Evolutionary conservation across 2,329 filamentous ascomycete genomes (phyloP), one percentile per base, ranked within the genome.

Genomic region (Pseudofabraea citricarpa): DNA sequence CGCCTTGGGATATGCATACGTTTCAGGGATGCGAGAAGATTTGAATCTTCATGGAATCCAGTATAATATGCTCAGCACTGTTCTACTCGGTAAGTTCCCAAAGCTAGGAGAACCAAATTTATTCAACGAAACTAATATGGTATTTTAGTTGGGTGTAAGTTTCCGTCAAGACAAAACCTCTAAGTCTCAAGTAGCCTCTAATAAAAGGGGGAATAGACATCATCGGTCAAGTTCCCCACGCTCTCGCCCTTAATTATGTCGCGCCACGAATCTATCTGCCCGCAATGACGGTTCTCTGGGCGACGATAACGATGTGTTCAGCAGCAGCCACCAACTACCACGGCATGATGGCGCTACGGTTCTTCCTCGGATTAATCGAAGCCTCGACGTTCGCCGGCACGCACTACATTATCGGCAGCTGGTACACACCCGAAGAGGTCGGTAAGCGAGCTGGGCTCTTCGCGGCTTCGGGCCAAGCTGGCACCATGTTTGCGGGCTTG

Each of bases 231-330:
- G 64, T 81, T 19, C 76, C 76, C 0, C 75, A 73, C 43, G 80
- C 79, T 51, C 56, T 81, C 8, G 75, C 75, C 3, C 66, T 85
- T 2, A 20, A 47, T 18, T 29, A 37, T 16, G 16, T 40, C 32
- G 20, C 54, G 18, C 79, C 79, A 2, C 69, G 77, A 9, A 64
- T 74, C 48, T 83, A 75, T 64, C 80, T 79, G 16, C 33, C 33
- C 27, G 16, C 66, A 18, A 80, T 79, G 69, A 80, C 81, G 72
- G 45, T 81, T 19, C 55, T 75, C 46, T 84, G 81, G 81, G 78
- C 73, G 5, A 66, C 69, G 1, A 59, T 85, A 31, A 83, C 79
- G 3, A 79, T 81, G 74, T 65, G 69, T 22, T 79, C 75, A 2
- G 75, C 74, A 2, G 66, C 70, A 73, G 70, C 4, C 75, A 62